phyloP scores from a whole-genome alignment of 129 eudicot genomes.

The Flaveria sonorensis region DNA sequence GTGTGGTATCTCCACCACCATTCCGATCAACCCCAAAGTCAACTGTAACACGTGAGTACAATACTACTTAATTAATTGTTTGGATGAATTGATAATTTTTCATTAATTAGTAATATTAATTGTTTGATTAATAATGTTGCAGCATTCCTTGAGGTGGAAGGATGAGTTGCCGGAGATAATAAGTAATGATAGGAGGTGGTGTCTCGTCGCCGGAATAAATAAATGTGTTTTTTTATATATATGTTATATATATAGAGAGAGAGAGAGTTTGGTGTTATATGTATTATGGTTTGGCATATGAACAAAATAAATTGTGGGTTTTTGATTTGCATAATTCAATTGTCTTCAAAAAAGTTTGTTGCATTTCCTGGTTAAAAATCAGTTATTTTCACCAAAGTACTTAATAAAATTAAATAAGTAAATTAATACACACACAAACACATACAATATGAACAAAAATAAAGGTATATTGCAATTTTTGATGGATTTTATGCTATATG shows the following conservation, averaged over 20 bases:
- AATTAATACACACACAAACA: too few relatives aligned
- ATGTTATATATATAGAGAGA: not conserved
- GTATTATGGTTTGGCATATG: not conserved
- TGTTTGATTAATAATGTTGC: constrained; percentile 7
- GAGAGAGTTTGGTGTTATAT: constrained; percentile 1
- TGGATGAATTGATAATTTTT: not conserved
- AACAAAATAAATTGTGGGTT: not conserved
- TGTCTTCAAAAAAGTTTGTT: too few relatives aligned
- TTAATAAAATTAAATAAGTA: too few relatives aligned
- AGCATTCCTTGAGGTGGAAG: constrained; percentile 33
- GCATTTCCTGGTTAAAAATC: not conserved
- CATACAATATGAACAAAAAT: too few relatives aligned
- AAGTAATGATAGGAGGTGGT: constrained; percentile 9
- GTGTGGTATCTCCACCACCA: constrained; percentile 43
- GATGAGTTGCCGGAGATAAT: constrained; percentile 1
- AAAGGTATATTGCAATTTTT: too few relatives aligned
- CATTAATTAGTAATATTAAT: not conserved
- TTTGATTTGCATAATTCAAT: too few relatives aligned
- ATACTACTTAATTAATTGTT: too few relatives aligned
- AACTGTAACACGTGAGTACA: constrained; percentile 41
- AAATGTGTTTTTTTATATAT: constrained; percentile 14
- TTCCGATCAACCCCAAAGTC: constrained; percentile 41
- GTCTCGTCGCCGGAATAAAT: constrained; percentile 27
- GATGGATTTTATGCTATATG: too few relatives aligned
- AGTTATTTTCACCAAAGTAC: not conserved